phyloP scores from a whole-genome alignment of 148 eudicot genomes.

The Rhododendron molle region DNA sequence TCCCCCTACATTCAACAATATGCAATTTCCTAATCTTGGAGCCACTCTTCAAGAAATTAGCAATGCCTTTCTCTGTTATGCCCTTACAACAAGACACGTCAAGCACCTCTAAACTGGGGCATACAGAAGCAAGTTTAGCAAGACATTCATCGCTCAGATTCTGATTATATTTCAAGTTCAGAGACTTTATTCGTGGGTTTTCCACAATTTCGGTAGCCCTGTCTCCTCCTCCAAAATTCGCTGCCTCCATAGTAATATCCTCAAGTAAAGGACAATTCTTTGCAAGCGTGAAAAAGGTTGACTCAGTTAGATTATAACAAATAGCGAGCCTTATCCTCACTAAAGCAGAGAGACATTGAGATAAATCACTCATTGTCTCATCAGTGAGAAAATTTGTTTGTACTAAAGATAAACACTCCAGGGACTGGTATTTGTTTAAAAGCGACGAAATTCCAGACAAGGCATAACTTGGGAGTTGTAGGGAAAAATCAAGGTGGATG shows the following conservation, averaged over 20 bases:
- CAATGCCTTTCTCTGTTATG: conserved; percentile 45
- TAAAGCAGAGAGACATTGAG: too few species aligned
- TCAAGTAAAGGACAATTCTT: conserved; percentile 43
- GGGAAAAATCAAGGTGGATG: conserved; percentile 26
- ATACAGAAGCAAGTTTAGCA: conserved; percentile 34
- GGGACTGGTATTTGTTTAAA: too few species aligned
- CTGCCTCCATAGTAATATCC: conserved; percentile 43
- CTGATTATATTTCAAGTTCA: conserved; percentile 33
- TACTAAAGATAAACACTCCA: too few species aligned
- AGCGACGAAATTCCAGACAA: too few species aligned
- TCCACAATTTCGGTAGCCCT: conserved; percentile 16
- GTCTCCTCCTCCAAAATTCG: conserved; percentile 32
- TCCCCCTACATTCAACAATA: conserved; percentile 37
- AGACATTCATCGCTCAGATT: conserved; percentile 43
- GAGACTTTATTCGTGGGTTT: conserved; percentile 28
- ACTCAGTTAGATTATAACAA: conserved; percentile 33
- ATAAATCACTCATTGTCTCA: too few species aligned
- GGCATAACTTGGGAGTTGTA: too few species aligned
- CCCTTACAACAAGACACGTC: conserved; percentile 42
- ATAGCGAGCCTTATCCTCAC: too few species aligned
- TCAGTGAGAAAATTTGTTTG: too few species aligned
- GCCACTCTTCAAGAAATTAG: conserved; percentile 36
- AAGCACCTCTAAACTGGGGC: conserved; percentile 56
- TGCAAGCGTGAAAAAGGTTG: conserved; percentile 29
- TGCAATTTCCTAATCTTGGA: conserved; percentile 36